Percentiles rank a stretch among this genome's conserved stretches.
phyloP scores from a whole-genome alignment of 2,329 filamentous ascomycete species.

The Aspergillus sp. region DNA sequence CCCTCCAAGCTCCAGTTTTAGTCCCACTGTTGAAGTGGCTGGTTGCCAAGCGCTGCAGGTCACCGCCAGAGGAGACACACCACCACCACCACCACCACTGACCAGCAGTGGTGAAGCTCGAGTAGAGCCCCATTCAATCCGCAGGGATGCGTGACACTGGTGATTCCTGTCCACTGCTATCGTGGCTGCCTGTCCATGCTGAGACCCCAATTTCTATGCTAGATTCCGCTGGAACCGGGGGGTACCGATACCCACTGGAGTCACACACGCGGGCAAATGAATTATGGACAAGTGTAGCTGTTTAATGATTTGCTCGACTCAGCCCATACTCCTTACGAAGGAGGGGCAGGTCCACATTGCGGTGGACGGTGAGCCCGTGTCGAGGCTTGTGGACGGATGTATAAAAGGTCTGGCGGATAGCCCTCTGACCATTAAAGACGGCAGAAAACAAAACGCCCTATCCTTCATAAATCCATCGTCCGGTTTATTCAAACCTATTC shows the following conservation, averaged over 20 bases:
- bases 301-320: not conserved
- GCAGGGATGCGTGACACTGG: too few species aligned
- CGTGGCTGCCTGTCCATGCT: not conserved
- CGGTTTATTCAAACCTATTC: not conserved
- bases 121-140: too few species aligned
- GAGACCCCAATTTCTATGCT: not conserved
- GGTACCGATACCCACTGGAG: not conserved
- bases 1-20: too few species aligned
- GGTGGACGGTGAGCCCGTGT: not conserved
- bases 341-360: not conserved
- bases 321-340: not conserved
- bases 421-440: not conserved
- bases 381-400: too few species aligned
- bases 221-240: not conserved
- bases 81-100: too few species aligned
- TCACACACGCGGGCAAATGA: not conserved
- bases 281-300: not conserved
- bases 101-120: too few species aligned
- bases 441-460: not conserved
- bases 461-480: not conserved
- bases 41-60: not conserved
- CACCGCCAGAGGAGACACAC: not conserved
- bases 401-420: too few species aligned
- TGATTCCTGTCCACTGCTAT: not conserved
- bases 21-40: not conserved